These are phyloP conservation scores for Prunus yedoensis DNA, from an alignment of 331 rosid species.

Conservation along the genomic window DNA sequence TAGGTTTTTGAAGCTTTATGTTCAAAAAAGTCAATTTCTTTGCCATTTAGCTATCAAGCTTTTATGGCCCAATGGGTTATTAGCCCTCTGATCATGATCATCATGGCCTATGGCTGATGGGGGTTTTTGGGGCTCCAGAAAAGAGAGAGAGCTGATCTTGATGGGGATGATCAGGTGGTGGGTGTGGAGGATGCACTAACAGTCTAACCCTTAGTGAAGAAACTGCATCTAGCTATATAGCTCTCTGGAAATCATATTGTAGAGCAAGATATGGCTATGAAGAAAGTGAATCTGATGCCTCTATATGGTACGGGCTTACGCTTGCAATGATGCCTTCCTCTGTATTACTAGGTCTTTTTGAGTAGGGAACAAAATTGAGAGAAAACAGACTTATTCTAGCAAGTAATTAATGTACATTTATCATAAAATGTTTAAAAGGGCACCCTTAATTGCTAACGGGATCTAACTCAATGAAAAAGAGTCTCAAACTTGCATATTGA, in stretches of 20 bases:
- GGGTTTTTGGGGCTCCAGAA: neutral
- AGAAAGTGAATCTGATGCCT: conserved; percentile 25
- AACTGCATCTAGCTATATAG: neutral
- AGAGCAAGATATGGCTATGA: conserved; percentile 49
- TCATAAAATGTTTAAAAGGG: no score
- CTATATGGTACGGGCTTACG: conserved; percentile 36
- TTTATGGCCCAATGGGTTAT: no score
- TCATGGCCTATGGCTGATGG: no score
- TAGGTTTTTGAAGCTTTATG: conserved; percentile 11
- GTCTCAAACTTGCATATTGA: no score
- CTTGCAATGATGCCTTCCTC: conserved; percentile 43
- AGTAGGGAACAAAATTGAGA: no score
- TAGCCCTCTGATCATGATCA: neutral
- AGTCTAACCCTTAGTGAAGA: no score
- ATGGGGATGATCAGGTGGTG: neutral
- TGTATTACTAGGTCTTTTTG: neutral
- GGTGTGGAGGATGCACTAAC: no score
- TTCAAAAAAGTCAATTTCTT: conserved; percentile 18
- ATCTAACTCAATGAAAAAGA: no score
- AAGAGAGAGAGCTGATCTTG: neutral
- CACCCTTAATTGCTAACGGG: no score
- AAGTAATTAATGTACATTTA: no score
- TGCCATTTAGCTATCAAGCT: neutral
- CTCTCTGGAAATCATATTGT: conserved; percentile 47
- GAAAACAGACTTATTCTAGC: no score